Evolutionary conservation across 169 alveolate species (phyloP).

Genomic region (Cryptosporidium tyzzeri): DNA sequence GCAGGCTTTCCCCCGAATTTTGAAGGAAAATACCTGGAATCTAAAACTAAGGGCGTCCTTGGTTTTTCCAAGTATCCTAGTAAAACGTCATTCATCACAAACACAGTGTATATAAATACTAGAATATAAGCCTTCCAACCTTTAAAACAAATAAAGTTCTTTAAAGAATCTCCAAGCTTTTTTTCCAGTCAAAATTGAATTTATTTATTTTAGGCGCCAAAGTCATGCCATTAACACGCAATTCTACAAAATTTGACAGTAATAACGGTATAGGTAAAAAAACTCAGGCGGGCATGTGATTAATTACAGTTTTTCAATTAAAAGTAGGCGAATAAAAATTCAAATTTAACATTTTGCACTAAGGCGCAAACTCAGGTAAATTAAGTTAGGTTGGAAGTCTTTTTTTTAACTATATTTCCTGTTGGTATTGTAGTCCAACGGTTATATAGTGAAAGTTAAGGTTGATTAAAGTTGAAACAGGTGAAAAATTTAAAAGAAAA

Average conservation of each 20-base stretch:
- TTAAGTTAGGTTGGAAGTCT: background rate
- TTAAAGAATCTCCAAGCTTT: background rate
- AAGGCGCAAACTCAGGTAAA: background rate
- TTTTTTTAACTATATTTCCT: background rate
- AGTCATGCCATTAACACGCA: slow-evolving; percentile 19
- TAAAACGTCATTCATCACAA: slow-evolving; percentile 21
- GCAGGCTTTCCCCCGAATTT: slow-evolving; percentile 80
- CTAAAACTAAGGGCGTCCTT: background rate
- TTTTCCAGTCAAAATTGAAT: background rate
- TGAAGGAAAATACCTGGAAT: slow-evolving; percentile 76
- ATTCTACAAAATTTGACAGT: slow-evolving; percentile 15
- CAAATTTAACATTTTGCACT: background rate
- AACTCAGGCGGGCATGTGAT: slow-evolving; percentile 12
- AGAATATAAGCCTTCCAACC: background rate
- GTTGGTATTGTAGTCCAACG: background rate
- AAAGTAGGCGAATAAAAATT: background rate
- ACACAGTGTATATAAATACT: background rate
- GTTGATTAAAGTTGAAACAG: background rate
- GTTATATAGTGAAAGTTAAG: background rate
- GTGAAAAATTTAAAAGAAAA: background rate
- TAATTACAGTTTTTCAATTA: background rate
- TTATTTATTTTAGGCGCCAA: slow-evolving; percentile 11
- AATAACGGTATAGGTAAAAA: slow-evolving; percentile 2
- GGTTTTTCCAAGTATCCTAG: slow-evolving; percentile 66
- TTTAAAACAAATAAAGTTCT: background rate